Conservation (phyloP, 768 basidiomycete species). For the Jaapia argillacea region DNA sequence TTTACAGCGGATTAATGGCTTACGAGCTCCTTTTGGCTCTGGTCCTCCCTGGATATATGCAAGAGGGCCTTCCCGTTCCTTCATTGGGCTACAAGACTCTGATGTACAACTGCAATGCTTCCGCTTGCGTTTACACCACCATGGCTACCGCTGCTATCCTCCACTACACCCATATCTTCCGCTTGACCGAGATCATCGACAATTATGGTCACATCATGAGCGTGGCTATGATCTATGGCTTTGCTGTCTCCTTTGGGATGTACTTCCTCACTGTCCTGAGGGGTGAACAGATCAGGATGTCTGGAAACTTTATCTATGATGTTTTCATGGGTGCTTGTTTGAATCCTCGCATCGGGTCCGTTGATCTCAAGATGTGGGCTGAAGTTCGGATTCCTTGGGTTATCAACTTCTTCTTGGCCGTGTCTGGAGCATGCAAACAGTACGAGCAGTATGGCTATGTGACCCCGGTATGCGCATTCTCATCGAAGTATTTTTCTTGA, state of each 20-base stretch:
- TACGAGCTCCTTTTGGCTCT: conserved; percentile 88
- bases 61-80: conserved; percentile 94
- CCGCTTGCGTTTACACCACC: conserved; percentile 76
- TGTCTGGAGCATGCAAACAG: conserved; percentile 92
- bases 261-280: conserved; percentile 73
- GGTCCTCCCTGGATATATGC: conserved; percentile 84
- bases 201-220: conserved; percentile 95
- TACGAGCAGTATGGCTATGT: conserved; percentile 89
- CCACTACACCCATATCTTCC: conserved; percentile 76
- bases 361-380: conserved; percentile 99
- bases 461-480: conserved; percentile 60
- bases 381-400: conserved; percentile 98
- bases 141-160: conserved; percentile 64
- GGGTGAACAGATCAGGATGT: conserved; percentile 84
- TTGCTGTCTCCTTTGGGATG: conserved; percentile 67
- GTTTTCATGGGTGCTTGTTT: conserved; percentile 94
- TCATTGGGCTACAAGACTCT: conserved; percentile 89
- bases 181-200: conserved; percentile 90
- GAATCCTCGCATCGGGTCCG: conserved; percentile 84
- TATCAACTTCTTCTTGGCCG: conserved; percentile 84
- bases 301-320: conserved; percentile 90
- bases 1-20: conserved; percentile 81
- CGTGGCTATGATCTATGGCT: conserved; percentile 89
- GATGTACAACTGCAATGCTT: conserved; percentile 95
- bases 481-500: neutral